Percentiles rank a stretch among this genome's conserved stretches.
Conservation (phyloP, 2,329 filamentous ascomycete species). For the Neobulgaria alba region DNA sequence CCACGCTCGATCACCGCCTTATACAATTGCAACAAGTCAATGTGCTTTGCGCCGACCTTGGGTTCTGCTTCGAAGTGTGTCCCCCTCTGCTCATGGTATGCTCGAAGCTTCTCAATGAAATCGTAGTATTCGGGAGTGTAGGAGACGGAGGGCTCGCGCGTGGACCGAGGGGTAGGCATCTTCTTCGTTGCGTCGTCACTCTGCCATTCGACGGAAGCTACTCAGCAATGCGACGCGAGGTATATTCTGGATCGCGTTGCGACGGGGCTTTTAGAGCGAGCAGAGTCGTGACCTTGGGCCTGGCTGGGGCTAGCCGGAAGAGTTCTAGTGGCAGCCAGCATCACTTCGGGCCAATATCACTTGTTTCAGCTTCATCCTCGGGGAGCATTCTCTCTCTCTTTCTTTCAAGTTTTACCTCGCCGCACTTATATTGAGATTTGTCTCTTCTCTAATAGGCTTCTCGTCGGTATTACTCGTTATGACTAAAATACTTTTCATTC, state of each 20-base stretch:
- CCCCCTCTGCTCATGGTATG: conserved; percentile 71
- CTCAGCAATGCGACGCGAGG: conserved; percentile 8
- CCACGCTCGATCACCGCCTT: conserved; percentile 67
- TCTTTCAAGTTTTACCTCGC: no score
- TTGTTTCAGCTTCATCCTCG: no score
- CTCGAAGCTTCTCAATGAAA: conserved; percentile 65
- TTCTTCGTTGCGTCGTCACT: background rate
- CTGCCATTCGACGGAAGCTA: conserved; percentile 14
- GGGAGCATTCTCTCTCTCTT: no score
- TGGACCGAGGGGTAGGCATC: conserved; percentile 23
- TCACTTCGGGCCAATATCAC: no score
- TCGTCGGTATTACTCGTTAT: no score
- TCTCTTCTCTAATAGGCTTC: no score
- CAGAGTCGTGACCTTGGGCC: background rate
- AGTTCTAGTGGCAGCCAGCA: background rate
- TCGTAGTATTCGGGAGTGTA: conserved; percentile 64
- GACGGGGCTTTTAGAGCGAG: no score
- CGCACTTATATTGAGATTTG: no score
- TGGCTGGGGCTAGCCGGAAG: background rate
- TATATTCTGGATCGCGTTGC: background rate
- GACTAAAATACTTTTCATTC: no score
- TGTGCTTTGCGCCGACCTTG: conserved; percentile 66
- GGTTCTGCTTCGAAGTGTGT: conserved; percentile 73
- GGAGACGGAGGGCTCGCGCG: conserved; percentile 14
- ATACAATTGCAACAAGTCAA: conserved; percentile 74